Percentiles rank a stretch among this genome's conserved stretches.
These are phyloP conservation scores for Immersiporthe knoxdaviesiana DNA, from an alignment of 2,329 filamentous ascomycete genomes.

Conservation along the genomic window DNA sequence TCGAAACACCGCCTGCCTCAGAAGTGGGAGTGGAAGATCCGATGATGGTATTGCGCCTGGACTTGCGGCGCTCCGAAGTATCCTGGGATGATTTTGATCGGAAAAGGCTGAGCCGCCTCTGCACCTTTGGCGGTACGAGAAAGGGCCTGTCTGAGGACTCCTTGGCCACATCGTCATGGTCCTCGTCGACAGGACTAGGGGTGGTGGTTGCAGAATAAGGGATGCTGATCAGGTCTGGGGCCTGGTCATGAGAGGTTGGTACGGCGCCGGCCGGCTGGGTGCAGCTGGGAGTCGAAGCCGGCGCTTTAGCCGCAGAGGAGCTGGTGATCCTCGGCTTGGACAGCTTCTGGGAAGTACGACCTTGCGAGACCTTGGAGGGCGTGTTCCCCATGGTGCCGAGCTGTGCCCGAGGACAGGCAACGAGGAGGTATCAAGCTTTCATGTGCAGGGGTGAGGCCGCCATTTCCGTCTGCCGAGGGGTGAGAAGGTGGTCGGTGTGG, in stretches of 20 bases:
- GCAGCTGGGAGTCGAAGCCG: constrained; percentile 17
- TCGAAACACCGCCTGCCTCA: constrained; percentile 32
- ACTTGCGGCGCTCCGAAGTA: constrained; percentile 31
- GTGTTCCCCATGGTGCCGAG: constrained; percentile 28
- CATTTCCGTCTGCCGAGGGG: constrained; percentile 26
- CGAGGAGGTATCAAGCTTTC: constrained; percentile 18
- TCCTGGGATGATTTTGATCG: constrained; percentile 43
- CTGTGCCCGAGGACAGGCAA: constrained; percentile 18
- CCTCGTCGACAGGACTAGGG: constrained; percentile 13
- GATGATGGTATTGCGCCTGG: constrained; percentile 37
- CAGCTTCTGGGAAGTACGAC: constrained; percentile 26
- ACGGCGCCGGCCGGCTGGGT: constrained; percentile 7
- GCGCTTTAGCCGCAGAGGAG: constrained; percentile 8
- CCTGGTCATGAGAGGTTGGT: constrained; percentile 8
- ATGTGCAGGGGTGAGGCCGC: constrained; percentile 23
- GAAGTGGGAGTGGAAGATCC: constrained; percentile 33
- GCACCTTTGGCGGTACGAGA: constrained; percentile 22
- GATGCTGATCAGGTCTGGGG: constrained; percentile 24
- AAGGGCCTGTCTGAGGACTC: constrained; percentile 19
- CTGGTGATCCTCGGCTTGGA: constrained; percentile 25
- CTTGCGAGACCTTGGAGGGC: constrained; percentile 27
- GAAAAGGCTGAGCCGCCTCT: constrained; percentile 49
- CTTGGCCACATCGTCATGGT: not conserved
- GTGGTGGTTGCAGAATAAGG: constrained; percentile 25
- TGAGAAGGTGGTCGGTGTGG: not conserved